Evolutionary conservation across 2,329 filamentous ascomycete genomes (phyloP).

Genomic region (Phialocephala sp.): DNA sequence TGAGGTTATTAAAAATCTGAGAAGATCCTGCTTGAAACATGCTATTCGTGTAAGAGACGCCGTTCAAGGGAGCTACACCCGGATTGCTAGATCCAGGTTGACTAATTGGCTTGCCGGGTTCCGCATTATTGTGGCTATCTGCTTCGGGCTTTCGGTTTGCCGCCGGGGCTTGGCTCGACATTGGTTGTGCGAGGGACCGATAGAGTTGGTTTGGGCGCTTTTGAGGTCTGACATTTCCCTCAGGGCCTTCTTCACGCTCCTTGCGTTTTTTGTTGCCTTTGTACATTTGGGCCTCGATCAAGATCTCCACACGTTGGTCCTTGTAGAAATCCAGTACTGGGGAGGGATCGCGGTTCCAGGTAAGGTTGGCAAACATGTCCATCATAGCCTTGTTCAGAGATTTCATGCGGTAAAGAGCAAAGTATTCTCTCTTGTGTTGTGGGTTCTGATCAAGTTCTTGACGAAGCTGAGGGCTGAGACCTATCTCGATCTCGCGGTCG

Average conservation of each 20-base stretch:
- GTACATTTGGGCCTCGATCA: background rate
- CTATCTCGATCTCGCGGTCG: conserved; percentile 30
- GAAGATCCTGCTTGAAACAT: background rate
- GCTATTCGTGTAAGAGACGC: background rate
- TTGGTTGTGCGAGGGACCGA: background rate
- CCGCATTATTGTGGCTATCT: background rate
- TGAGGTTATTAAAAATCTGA: background rate
- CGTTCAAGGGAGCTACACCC: background rate
- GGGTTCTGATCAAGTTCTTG: conserved; percentile 28
- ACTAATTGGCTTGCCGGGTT: background rate
- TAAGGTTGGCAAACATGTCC: conserved; percentile 31
- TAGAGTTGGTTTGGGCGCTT: background rate
- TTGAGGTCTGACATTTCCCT: background rate
- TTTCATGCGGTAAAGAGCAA: conserved; percentile 38
- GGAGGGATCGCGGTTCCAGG: conserved; percentile 18
- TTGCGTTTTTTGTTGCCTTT: conserved; percentile 14
- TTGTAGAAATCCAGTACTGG: conserved; percentile 25
- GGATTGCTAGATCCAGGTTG: background rate
- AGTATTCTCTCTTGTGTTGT: conserved; percentile 34
- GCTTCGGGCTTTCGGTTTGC: background rate
- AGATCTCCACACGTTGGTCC: conserved; percentile 26
- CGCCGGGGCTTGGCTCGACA: background rate
- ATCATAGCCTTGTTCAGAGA: conserved; percentile 39
- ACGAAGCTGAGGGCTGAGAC: conserved; percentile 26
- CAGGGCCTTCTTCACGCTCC: conserved; percentile 4